phyloP scores from a whole-genome alignment of 1,284 basidiomycete genomes.

The Butyriboletus appendiculatus region DNA sequence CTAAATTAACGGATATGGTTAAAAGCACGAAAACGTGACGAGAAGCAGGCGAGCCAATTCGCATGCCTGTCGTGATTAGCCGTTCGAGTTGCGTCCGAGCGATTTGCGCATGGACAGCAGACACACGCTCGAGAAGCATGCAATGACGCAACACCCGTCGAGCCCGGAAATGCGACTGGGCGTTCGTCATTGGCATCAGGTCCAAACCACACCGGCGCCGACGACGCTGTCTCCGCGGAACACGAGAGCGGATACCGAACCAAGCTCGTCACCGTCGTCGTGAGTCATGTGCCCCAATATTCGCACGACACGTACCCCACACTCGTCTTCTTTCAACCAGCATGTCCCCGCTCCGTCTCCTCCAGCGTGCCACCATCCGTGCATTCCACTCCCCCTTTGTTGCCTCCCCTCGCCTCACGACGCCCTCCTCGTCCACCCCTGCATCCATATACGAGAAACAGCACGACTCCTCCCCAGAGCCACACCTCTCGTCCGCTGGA shows the following conservation, averaged over 20 bases:
- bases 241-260: too few species aligned
- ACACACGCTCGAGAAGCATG: conserved; percentile 11
- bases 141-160: conserved; percentile 20
- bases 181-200: conserved; percentile 7
- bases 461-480: conserved; percentile 50
- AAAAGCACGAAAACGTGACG: too few species aligned
- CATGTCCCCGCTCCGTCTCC: conserved; percentile 18
- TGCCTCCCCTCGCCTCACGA: conserved; percentile 38
- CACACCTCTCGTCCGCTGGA: conserved; percentile 43
- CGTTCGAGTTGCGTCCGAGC: conserved; percentile 13
- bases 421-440: conserved; percentile 24
- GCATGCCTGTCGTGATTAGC: conserved; percentile 23
- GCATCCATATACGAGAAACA: conserved; percentile 56
- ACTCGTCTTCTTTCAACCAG: conserved; percentile 9
- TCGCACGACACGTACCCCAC: conserved; percentile 25
- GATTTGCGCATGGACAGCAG: conserved; percentile 20
- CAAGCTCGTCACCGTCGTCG: too few species aligned
- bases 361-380: conserved; percentile 28
- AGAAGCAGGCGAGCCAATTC: conserved; percentile 10
- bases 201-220: conserved; percentile 9
- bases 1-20: conserved; percentile 36
- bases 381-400: conserved; percentile 63
- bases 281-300: conserved; percentile 16
- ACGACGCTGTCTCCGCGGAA: too few species aligned
- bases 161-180: conserved; percentile 24